Base-by-base conservation (phyloP, 2,329 filamentous ascomycete species). In the Ophiostoma tasmaniense region DNA sequence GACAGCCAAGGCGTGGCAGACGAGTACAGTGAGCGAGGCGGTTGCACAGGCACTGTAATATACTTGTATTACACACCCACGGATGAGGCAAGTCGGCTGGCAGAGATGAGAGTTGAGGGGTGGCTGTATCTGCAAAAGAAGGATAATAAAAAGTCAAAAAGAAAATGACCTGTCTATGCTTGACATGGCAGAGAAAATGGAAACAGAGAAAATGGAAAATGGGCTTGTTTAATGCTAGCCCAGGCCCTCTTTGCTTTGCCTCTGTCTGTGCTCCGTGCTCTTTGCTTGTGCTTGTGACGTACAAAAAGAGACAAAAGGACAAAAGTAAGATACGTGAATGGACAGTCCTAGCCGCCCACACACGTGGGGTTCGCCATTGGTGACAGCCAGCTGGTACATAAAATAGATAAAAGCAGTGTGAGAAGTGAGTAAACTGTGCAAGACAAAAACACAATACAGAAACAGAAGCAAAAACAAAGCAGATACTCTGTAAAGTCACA, bases 351-450 rank as follows among this genome's bases (percentile, higher is more conserved):
- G 50, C 61, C 61, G 61, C 62, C 33, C 37, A 25, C 35, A 65
- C 64, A 65, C 64, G 64, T 65, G 64, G 37, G 37, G 37, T 65
- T 45, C 25, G 64, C 37, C 64, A 65, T 65, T 65, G 52, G 66
- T 45, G 28, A 22, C 33, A 42, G 65, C 55, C 55, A 14, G 55
- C 55, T 61, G 55, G 55, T 17, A 25, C 11, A 37, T 64, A 64
- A 64, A 64, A 37, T 64, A n/a, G 61, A 64, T 64, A 37, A 64
- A 64, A 20, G 30, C 33, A 6, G 0, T 22, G 20, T 22, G 20
- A 65, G n/a, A 30, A 25, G 17, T 17, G 13, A 17, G 17, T 14
- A 20, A 20, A 13, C 20, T 28, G 13, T 14, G 5, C 11, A 22
- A 55, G n/a, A 17, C 50, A 59, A 11, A 59, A 25, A 25, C n/a